phyloP scores from a whole-genome alignment of 1,284 basidiomycete species.

The Psilocybe mexicana region DNA sequence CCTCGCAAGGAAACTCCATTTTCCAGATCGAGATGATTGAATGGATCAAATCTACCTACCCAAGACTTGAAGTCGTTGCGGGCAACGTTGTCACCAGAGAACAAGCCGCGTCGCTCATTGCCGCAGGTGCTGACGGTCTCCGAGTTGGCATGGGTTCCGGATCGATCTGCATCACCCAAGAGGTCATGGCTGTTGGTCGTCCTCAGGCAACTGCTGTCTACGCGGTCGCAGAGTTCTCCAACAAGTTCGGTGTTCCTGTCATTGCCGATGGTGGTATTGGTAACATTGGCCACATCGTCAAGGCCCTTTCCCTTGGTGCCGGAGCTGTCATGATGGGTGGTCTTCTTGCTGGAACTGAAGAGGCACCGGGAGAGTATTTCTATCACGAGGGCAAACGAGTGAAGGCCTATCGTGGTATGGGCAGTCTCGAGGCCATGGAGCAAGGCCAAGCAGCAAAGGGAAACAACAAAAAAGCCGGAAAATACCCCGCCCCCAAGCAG shows the following conservation, averaged over 20 bases:
- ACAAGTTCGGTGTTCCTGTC: conserved; percentile 93
- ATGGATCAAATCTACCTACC: conserved; percentile 90
- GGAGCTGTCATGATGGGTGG: conserved; percentile 99
- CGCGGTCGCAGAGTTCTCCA: conserved; percentile 92
- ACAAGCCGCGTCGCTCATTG: conserved; percentile 93
- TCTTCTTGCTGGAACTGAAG: conserved; percentile 92
- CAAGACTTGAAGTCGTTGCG: conserved; percentile 89
- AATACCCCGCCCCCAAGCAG: conserved; percentile 49
- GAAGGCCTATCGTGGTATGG: conserved; percentile 99
- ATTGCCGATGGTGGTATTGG: conserved; percentile 97
- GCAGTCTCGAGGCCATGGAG: conserved; percentile 95
- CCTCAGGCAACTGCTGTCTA: conserved; percentile 97
- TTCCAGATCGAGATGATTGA: conserved; percentile 95
- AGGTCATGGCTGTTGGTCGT: conserved; percentile 99
- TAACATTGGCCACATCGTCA: conserved; percentile 98
- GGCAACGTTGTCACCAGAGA: conserved; percentile 98
- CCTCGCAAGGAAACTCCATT: conserved; percentile 94
- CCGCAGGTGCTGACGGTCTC: conserved; percentile 92
- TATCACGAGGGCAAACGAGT: conserved; percentile 98
- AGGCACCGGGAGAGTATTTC: conserved; percentile 98
- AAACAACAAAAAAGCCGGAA: conserved; percentile 37
- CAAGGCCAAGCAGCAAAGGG: conserved; percentile 60
- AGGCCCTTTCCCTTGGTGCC: conserved; percentile 92
- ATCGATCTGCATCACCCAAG: conserved; percentile 99
- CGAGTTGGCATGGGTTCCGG: conserved; percentile 98